Percentiles rank a stretch among this genome's conserved stretches.
These are phyloP conservation scores for Talaromyces verruculosus DNA, from an alignment of 2,329 filamentous ascomycete genomes.

Conservation along the genomic window DNA sequence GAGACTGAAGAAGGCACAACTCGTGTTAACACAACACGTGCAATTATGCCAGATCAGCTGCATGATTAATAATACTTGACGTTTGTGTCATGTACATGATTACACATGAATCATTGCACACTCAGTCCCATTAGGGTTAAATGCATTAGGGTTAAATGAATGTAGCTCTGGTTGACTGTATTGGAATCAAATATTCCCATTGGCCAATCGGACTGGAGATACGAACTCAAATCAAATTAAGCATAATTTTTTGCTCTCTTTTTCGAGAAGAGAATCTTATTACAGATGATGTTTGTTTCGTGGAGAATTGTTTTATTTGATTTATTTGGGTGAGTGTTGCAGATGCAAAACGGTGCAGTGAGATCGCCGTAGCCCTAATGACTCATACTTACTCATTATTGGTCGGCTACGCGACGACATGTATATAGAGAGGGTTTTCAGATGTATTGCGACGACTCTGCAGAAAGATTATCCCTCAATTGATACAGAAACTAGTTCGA, in stretches of 20 bases:
- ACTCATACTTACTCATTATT: constrained; percentile 3
- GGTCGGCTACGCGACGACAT: not conserved
- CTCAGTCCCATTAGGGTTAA: not conserved
- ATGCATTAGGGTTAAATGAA: not conserved
- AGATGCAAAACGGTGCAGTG: not conserved
- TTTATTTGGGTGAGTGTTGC: not conserved
- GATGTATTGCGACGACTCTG: not conserved
- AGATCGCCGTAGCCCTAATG: not conserved
- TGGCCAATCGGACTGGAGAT: not conserved
- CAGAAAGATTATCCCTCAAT: not conserved
- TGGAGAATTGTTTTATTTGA: not conserved
- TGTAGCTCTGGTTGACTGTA: not conserved
- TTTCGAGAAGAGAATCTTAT: not conserved
- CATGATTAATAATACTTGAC: not conserved
- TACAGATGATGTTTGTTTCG: not conserved
- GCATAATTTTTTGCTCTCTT: not conserved
- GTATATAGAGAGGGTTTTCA: not conserved
- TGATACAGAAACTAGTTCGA: not conserved
- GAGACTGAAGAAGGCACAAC: not conserved
- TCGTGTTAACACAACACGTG: too few species aligned
- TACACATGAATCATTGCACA: not conserved
- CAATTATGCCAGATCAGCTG: too few species aligned
- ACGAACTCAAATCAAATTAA: not conserved
- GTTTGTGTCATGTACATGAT: not conserved
- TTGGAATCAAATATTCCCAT: not conserved